Base-by-base conservation (phyloP, 2,329 filamentous ascomycete genomes). In the Aureobasidium mangrovei region DNA sequence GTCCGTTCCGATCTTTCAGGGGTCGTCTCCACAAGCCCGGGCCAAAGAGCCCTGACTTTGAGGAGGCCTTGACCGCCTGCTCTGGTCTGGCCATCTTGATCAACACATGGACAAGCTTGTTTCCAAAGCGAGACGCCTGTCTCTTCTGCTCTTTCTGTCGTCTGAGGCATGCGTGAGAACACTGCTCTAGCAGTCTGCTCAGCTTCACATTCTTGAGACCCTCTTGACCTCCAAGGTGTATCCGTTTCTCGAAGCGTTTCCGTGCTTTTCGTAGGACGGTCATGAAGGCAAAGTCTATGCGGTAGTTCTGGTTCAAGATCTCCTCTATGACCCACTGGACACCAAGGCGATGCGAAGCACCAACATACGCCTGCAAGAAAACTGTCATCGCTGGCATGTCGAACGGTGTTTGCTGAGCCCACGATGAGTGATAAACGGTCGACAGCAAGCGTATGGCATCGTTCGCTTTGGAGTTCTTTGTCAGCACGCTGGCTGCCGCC, bases 371-470 rank as follows among this genome's bases (percentile, higher is more conserved):
- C 44, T 64, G 58, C 12, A 69, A 40, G 38, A 62, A 65, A 12
- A 69, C 62, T 2, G 62, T 63, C 61, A 69, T 63, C 32, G 62
- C 61, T 7, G 58, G 60, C 41, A 66, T 64, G 46, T 66, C 61
- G 24, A 67, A 53, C 1, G 61, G 59, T 7, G 55, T 51, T 27
- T 60, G 29, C 1, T 54, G 18, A 9, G 58, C 57, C 60, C 59
- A 64, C 6, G 59, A 43, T 3, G 64, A 64, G 2, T 57, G 39
- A 44, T 58, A 61, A 24, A 69, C 61, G 9, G 55, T 59, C 26
- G 57, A 57, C 18, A 70, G 61, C 3, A 69, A 53, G 29, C 62
- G 59, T 31, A 69, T 53, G 4, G 61, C 67, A 38, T 60, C 46
- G 9, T 58, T 47, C 7, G 67, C 45, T 29, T 44, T 52, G 10